Base-by-base conservation (phyloP, 1,284 basidiomycete species). In the Ceratobasidium sp. region DNA sequence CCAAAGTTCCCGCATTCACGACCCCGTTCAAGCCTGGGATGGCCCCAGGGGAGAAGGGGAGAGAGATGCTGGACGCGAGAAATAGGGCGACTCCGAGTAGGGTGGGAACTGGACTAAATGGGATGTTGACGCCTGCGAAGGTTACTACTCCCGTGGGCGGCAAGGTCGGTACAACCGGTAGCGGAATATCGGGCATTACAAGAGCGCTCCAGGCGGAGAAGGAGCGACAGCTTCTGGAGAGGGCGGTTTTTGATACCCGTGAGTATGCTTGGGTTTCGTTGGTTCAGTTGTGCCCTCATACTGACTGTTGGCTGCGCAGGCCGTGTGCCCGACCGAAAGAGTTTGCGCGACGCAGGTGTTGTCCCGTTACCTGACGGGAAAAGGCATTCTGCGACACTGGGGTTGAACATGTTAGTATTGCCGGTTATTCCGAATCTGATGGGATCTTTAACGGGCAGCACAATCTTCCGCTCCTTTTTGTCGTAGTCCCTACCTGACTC, bases 21-120 rank as follows among this genome's bases (percentile, higher is more conserved):
- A 93, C 92, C 0, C 93, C 93, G 0, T 94, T 94, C 84, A 94
- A 93, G 82, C 78, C 84, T 6, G 89, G 88, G 1, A 86, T 89
- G 85, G 85, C 84, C 59, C 90, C 90, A 27, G 88, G 89, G n/a
- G 87, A 90, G 79, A 84, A 86, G 14, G 89, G 88, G 10, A 75
- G 73, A n/a, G 62, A 66, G 20, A 41, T 30, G 48, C 27, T 75
- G 30, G 65, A 50, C 33, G 44, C 48, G 6, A 67, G 30, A 23
- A 67, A 67, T n/a, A 48, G 41, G n/a, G 48, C 4, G 83, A 87
- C 41, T n/a, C 81, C 81, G 79, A 81, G 88, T 27, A 83, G 83
- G 71, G 80, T 23, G 8, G 33, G 23, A 12, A 35, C 48, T 38
- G 27, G 74, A n/a, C 41, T 18, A 16, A 54, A 33, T 20, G 81